Evolutionary conservation across 2,329 filamentous ascomycete species (phyloP), one percentile per base, ranked within the genome.

Genomic region (Aspergillus clavatus): DNA sequence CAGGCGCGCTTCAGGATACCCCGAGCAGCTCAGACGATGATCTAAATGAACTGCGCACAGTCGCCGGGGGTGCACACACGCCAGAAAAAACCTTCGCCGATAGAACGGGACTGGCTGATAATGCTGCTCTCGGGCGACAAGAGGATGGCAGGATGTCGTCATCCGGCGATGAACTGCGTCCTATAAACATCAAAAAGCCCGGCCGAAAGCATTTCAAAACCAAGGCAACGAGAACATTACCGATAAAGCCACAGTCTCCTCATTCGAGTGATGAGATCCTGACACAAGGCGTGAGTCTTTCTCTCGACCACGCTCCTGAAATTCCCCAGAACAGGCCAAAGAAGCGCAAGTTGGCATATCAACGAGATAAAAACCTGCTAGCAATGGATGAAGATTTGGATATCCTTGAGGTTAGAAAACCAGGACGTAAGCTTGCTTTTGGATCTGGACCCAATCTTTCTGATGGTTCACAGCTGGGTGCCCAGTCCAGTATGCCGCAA

Each of bases 301-400:
- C 23, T 7, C 28, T 35, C 36, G 50, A n/a, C 31, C 44, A n/a
- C 21, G 18, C 36, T 11, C 37, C 45, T 7, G 50, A 54, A 11
- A 54, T 53, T n/a, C 54, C 47, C 6, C 70, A 67, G 16, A 59
- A 62, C 50, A 74, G 60, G 51, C 83, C 80, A 62, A 88, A 84
- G 75, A 89, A 85, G 72, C 80, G 85, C 51, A 90, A 88, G 67
- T 69, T 87, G 1, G 81, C 83, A 3, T 71, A 69, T 18, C 74
- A 77, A 18, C 80, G 78, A 38, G 80, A 81, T 52, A 75, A 72
- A 55, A 86, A 81, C 3, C 62, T 93, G 5, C 88, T 91, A 55
- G 83, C 86, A 47, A 83, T 85, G 7, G 83, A 83, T 4, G 84
- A 86, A 7, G 80, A 66, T 8, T 79, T 79, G 7, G 43, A 45